These are phyloP conservation scores for Amanita thiersii DNA, from an alignment of 768 basidiomycete species.

Conservation along the genomic window DNA sequence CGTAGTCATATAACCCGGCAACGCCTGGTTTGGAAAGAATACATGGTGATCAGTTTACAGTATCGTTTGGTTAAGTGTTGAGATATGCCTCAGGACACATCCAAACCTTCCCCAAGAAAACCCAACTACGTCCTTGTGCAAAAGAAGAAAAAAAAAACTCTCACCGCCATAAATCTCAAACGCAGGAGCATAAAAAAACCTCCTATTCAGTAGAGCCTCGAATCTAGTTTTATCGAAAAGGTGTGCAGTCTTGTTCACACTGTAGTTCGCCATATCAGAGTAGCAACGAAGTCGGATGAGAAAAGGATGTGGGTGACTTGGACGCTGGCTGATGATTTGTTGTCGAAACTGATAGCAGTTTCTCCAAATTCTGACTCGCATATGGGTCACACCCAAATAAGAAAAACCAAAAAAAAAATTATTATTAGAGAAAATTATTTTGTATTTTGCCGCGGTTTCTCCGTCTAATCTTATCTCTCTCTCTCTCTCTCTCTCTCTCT, in stretches of 20 bases:
- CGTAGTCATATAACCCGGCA: constrained; percentile 96
- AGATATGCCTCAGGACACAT: too few relatives aligned
- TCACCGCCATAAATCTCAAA: constrained; percentile 98
- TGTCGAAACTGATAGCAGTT: constrained; percentile 13
- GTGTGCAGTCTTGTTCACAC: constrained; percentile 77
- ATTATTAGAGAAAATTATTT: not conserved
- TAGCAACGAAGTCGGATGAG: constrained; percentile 19
- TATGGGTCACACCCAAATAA: constrained; percentile 13
- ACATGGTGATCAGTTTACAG: constrained; percentile 4
- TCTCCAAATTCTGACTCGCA: constrained; percentile 17
- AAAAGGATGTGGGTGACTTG: constrained; percentile 23
- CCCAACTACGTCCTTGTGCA: constrained; percentile 6
- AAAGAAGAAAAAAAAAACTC: constrained; percentile 17
- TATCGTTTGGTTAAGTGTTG: not conserved
- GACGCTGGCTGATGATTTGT: too few relatives aligned
- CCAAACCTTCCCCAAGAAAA: too few relatives aligned
- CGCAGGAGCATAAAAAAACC: constrained; percentile 97
- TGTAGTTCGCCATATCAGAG: constrained; percentile 21
- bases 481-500: too few relatives aligned
- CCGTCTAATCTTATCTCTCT: too few relatives aligned
- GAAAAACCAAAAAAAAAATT: too few relatives aligned
- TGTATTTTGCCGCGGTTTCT: not conserved
- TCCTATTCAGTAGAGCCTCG: constrained; percentile 77
- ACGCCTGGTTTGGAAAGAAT: constrained; percentile 50
- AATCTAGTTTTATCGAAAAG: constrained; percentile 81